Conservation (phyloP, 495 filamentous ascomycete genomes). For the Zalerion maritima region DNA sequence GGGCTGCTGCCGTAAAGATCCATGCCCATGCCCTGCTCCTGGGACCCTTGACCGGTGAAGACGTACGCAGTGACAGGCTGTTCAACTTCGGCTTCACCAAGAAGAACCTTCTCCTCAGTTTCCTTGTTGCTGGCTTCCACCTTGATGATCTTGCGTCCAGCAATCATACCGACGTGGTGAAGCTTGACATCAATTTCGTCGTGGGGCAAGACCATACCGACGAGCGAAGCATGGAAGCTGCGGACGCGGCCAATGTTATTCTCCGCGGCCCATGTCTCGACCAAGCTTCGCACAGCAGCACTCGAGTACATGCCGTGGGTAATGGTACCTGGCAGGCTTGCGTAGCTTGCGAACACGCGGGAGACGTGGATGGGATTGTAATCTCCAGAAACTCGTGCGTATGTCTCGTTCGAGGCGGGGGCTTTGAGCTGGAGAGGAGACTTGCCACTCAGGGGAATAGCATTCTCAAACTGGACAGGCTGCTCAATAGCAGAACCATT, state of each 20-base stretch:
- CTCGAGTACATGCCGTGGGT: constrained; percentile 99
- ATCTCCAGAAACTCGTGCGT: constrained; percentile 92
- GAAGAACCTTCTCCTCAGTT: constrained; percentile 84
- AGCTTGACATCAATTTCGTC: constrained; percentile 87
- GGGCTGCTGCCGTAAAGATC: constrained; percentile 85
- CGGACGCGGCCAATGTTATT: constrained; percentile 95
- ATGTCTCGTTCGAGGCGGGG: constrained; percentile 94
- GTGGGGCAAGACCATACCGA: constrained; percentile 96
- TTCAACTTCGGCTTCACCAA: constrained; percentile 94
- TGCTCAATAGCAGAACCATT: constrained; percentile 91
- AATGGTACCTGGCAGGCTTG: constrained; percentile 88
- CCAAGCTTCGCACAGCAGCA: constrained; percentile 91
- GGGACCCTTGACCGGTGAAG: constrained; percentile 94
- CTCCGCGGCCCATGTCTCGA: constrained; percentile 98
- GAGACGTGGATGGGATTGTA: constrained; percentile 99
- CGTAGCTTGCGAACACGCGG: constrained; percentile 87
- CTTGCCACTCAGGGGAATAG: constrained; percentile 89
- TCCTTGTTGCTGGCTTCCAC: constrained; percentile 89
- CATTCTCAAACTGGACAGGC: constrained; percentile 91
- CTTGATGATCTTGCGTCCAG: constrained; percentile 97
- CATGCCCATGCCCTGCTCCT: constrained; percentile 99
- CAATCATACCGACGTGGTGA: constrained; percentile 94
- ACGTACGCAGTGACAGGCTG: constrained; percentile 96
- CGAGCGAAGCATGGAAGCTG: constrained; percentile 87
- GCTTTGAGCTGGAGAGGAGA: constrained; percentile 73